A percentile compares a stretch with the other conserved stretches of the same genome.
Evolutionary conservation across 768 basidiomycete species (phyloP).

Genomic region (Leccinum arenicola): DNA sequence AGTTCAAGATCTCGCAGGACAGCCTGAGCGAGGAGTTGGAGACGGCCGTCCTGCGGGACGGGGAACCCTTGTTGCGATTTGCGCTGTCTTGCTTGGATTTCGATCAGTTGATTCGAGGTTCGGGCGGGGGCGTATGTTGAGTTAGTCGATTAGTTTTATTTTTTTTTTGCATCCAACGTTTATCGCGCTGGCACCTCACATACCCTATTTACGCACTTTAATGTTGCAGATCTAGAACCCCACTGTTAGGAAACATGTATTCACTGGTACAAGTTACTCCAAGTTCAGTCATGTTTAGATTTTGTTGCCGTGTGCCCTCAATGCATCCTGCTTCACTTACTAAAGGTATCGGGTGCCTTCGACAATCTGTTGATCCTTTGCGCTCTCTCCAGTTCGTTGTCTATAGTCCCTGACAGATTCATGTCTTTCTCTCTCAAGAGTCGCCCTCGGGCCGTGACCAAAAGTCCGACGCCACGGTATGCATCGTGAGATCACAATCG

Average conservation of each 20-base stretch:
- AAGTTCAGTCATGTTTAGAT: slow-evolving; percentile 38
- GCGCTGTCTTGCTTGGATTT: slow-evolving; percentile 23
- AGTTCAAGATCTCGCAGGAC: slow-evolving; percentile 7
- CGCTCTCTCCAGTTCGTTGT: slow-evolving; percentile 56
- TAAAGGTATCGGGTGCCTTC: slow-evolving; percentile 49
- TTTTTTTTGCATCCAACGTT: slow-evolving; percentile 3
- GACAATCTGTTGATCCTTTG: slow-evolving; percentile 72
- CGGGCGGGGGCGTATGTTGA: neutral
- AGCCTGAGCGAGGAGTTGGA: slow-evolving; percentile 16
- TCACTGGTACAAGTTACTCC: slow-evolving; percentile 6
- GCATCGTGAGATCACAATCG: slow-evolving; percentile 36
- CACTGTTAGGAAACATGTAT: neutral
- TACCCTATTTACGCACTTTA: neutral
- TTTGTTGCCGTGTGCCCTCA: slow-evolving; percentile 55
- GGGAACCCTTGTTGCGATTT: slow-evolving; percentile 17
- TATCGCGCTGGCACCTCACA: neutral
- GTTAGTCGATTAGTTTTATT: neutral
- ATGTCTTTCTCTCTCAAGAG: slow-evolving; percentile 78
- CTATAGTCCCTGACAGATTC: slow-evolving; percentile 74
- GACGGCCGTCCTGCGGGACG: slow-evolving; percentile 23
- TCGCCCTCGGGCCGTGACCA: slow-evolving; percentile 79
- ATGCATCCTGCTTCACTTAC: slow-evolving; percentile 25
- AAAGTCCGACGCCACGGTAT: slow-evolving; percentile 82
- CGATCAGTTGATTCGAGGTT: slow-evolving; percentile 14
- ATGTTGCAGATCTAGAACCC: neutral